Evolutionary conservation across 345 rosid species (phyloP).

Genomic region (Brassica nigra): DNA sequence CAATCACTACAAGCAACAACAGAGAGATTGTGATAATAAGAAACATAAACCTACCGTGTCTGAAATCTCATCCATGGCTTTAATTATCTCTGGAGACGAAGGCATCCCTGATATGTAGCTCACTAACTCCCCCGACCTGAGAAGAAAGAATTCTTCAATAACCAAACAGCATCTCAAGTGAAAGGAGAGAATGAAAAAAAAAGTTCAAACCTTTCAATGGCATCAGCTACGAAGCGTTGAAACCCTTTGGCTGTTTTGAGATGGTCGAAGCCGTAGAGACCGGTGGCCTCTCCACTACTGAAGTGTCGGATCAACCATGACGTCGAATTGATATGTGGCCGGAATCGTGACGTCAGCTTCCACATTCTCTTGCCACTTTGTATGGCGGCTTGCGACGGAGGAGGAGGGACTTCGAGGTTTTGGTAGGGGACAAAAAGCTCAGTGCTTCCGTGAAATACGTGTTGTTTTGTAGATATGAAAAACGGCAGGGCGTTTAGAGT

Average conservation of each 20-base stretch:
- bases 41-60: slow-evolving; percentile 50
- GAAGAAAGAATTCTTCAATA: slow-evolving; percentile 4
- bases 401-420: slow-evolving; percentile 5
- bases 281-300: slow-evolving; percentile 54
- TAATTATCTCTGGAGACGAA: slow-evolving; percentile 65
- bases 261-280: slow-evolving; percentile 82
- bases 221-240: slow-evolving; percentile 82
- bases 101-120: slow-evolving; percentile 65
- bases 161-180: background rate
- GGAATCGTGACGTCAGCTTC: slow-evolving; percentile 37
- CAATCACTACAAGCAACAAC: slow-evolving; percentile 2
- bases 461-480: background rate
- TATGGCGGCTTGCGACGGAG: slow-evolving; percentile 24
- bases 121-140: slow-evolving; percentile 78
- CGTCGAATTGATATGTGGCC: slow-evolving; percentile 28
- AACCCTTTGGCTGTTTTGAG: slow-evolving; percentile 81
- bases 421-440: slow-evolving; percentile 7
- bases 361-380: slow-evolving; percentile 41
- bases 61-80: slow-evolving; percentile 93
- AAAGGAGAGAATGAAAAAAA: background rate
- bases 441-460: background rate
- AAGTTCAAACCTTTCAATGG: slow-evolving; percentile 67
- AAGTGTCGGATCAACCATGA: slow-evolving; percentile 39
- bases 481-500: slow-evolving; percentile 2
- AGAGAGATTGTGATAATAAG: background rate